phyloP scores from a whole-genome alignment of 1,284 basidiomycete species.

The Caloboletus firmus region DNA sequence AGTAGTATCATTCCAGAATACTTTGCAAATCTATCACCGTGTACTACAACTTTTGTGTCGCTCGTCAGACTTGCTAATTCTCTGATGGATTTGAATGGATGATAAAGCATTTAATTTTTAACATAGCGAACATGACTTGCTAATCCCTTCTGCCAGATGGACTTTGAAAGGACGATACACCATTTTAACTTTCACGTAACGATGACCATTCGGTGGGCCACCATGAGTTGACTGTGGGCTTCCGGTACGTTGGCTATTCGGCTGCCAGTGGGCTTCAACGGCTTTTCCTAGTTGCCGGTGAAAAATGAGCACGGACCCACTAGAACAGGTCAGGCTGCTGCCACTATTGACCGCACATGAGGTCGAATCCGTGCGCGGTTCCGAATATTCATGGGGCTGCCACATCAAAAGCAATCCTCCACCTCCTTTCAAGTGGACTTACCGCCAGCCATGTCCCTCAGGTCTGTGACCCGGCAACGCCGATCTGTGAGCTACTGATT shows the following conservation, averaged over 20 bases:
- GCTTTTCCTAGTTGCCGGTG: constrained; percentile 5
- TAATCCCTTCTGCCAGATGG: too few relatives aligned
- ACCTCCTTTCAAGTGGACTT: not conserved
- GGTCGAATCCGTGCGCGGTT: not conserved
- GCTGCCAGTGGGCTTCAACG: not conserved
- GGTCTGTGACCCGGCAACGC: constrained; percentile 5
- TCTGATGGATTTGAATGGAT: too few relatives aligned
- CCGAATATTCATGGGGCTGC: not conserved
- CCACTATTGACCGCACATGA: not conserved
- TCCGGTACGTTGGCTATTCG: not conserved
- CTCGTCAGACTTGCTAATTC: too few relatives aligned
- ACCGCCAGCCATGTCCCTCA: constrained; percentile 14
- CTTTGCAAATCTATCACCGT: too few relatives aligned
- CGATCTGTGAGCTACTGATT: not conserved
- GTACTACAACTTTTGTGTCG: too few relatives aligned
- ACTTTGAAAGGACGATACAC: too few relatives aligned
- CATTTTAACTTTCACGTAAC: not conserved
- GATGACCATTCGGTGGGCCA: too few relatives aligned
- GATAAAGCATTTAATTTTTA: too few relatives aligned
- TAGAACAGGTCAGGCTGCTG: not conserved
- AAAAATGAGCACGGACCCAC: not conserved
- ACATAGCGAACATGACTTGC: too few relatives aligned
- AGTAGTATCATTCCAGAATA: too few relatives aligned
- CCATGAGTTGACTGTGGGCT: not conserved
- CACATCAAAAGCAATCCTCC: constrained; percentile 9